Conservation (phyloP, 805 yeast genomes). For the Candida parachauliodes region DNA sequence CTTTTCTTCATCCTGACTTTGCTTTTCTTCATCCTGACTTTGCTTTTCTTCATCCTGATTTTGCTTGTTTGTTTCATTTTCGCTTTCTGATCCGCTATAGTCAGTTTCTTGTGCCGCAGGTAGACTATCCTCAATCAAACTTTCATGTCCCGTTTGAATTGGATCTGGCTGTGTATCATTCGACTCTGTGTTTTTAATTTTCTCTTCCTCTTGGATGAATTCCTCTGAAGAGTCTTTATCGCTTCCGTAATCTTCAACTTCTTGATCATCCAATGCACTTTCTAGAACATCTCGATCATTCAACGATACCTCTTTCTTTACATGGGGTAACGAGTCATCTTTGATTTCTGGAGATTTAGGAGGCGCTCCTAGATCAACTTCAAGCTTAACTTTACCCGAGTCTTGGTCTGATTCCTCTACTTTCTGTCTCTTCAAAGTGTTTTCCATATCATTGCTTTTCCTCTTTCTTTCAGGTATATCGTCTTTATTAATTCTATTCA, state of each 20-base stretch:
- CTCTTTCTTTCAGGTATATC: conserved; percentile 16
- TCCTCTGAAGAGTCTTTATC: conserved; percentile 9
- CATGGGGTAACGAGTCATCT: conserved; percentile 2
- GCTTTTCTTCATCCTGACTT: too few species aligned
- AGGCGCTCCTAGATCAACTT: too few species aligned
- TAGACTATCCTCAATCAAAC: conserved; percentile 12
- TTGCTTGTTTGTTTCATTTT: background rate
- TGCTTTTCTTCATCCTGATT: background rate
- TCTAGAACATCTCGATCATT: background rate
- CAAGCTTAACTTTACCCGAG: background rate
- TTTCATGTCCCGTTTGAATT: conserved; percentile 2
- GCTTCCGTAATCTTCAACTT: conserved; percentile 2
- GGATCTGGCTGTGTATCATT: conserved; percentile 10
- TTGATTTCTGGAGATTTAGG: conserved; percentile 9
- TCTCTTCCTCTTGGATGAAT: conserved; percentile 7
- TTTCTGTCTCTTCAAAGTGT: conserved; percentile 1
- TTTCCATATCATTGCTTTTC: background rate
- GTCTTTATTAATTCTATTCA: conserved; percentile 15
- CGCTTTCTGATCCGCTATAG: conserved; percentile 7
- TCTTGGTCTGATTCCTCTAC: background rate
- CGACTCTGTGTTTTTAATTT: conserved; percentile 1
- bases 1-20: too few species aligned
- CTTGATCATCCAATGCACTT: background rate
- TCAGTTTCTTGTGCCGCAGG: conserved; percentile 6
- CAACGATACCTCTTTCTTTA: conserved; percentile 6